Evolutionary conservation across 2,329 filamentous ascomycete genomes (phyloP).

Genomic region (Escovopsis weberi): DNA sequence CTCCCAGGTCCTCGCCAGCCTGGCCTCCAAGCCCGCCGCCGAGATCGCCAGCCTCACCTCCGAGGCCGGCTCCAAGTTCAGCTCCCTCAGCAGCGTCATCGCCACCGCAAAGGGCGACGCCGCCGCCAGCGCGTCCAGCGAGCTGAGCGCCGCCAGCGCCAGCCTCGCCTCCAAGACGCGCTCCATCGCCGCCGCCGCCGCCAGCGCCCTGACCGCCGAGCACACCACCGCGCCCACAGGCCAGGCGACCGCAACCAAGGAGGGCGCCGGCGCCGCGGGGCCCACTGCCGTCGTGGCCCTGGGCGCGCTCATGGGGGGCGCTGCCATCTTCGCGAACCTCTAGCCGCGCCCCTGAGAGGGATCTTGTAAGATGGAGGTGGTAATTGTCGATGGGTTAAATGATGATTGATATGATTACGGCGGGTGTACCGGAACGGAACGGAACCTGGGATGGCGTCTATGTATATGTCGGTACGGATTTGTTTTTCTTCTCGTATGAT

Average conservation of each 20-base stretch:
- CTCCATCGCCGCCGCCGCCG: constrained; percentile 8
- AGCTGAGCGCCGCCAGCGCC: constrained; percentile 10
- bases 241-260: constrained; percentile 10
- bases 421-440: too few species aligned
- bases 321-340: constrained; percentile 29
- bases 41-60: constrained; percentile 7
- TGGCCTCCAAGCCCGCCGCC: constrained; percentile 4
- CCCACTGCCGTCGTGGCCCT: constrained; percentile 29
- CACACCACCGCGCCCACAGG: constrained; percentile 19
- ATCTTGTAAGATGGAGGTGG: too few species aligned
- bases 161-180: constrained; percentile 7
- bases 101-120: constrained; percentile 10
- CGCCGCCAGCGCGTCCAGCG: constrained; percentile 11
- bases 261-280: constrained; percentile 14
- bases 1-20: too few species aligned
- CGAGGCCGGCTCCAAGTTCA: constrained; percentile 12
- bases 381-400: too few species aligned
- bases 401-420: too few species aligned
- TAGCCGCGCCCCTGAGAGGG: constrained; percentile 14
- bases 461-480: too few species aligned
- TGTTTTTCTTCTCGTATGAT: too few species aligned
- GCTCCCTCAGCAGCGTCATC: constrained; percentile 10
- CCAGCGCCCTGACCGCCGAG: constrained; percentile 7
- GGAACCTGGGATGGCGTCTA: too few species aligned
- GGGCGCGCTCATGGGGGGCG: constrained; percentile 32